Conservation (phyloP, 1,284 basidiomycete species). For the Cerioporus squamosus region DNA sequence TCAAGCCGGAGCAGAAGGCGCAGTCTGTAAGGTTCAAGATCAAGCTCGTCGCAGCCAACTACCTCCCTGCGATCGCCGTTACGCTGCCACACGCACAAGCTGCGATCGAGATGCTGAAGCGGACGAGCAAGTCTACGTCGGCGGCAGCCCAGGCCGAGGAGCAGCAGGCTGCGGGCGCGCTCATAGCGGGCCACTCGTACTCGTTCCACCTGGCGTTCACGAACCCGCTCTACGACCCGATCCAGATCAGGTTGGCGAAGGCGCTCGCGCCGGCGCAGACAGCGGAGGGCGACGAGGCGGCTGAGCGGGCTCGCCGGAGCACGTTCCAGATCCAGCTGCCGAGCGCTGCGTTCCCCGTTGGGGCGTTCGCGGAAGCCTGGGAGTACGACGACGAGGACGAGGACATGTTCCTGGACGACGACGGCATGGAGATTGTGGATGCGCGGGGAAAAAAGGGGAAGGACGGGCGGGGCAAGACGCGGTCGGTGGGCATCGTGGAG, state of each 20-base stretch:
- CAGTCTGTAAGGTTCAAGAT: constrained; percentile 95
- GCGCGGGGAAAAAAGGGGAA: constrained; percentile 42
- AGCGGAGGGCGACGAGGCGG: constrained; percentile 39
- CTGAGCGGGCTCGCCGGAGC: constrained; percentile 62
- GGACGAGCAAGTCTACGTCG: constrained; percentile 44
- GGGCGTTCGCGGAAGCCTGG: constrained; percentile 92
- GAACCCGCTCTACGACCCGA: constrained; percentile 94
- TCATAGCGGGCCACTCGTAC: constrained; percentile 80
- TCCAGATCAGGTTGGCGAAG: constrained; percentile 84
- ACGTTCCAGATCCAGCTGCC: constrained; percentile 82
- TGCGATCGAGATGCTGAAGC: constrained; percentile 51
- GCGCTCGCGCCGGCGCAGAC: constrained; percentile 38
- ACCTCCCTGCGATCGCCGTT: constrained; percentile 87
- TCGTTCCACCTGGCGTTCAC: constrained; percentile 88
- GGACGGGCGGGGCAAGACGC: constrained; percentile 55
- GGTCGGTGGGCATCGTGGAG: constrained; percentile 80
- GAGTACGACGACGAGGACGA: constrained; percentile 94
- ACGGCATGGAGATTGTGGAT: constrained; percentile 50
- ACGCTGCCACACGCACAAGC: constrained; percentile 61
- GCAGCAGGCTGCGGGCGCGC: constrained; percentile 41
- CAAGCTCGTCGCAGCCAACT: constrained; percentile 93
- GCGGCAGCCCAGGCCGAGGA: constrained; percentile 46
- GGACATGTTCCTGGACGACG: constrained; percentile 81
- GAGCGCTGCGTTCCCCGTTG: constrained; percentile 76
- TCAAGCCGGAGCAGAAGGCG: constrained; percentile 97